phyloP scores from a whole-genome alignment of 2,329 filamentous ascomycete genomes.

The Xylariaceae sp. region DNA sequence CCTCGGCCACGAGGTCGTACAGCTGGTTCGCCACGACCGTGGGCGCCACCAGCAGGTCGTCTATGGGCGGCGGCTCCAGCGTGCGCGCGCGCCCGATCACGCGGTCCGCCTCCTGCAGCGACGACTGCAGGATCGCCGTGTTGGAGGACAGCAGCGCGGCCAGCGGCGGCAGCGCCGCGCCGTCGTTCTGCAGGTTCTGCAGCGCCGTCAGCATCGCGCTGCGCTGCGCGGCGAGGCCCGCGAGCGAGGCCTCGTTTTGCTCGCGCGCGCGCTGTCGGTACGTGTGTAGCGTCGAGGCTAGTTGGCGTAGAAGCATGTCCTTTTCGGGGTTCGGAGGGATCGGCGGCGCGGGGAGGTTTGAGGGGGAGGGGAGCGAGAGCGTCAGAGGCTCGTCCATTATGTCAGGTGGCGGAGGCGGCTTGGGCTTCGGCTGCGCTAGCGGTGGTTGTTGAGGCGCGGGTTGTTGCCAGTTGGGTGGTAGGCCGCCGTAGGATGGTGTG shows the following conservation, averaged over 20 bases:
- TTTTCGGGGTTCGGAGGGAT: slow-evolving; percentile 96
- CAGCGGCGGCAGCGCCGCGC: slow-evolving; percentile 70
- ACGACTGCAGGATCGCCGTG: slow-evolving; percentile 74
- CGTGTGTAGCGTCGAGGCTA: slow-evolving; percentile 70
- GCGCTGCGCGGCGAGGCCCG: slow-evolving; percentile 78
- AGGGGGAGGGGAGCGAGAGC: slow-evolving; percentile 50
- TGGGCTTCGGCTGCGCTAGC: slow-evolving; percentile 40
- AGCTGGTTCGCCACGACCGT: slow-evolving; percentile 92
- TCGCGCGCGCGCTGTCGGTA: slow-evolving; percentile 70
- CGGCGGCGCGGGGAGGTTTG: slow-evolving; percentile 70
- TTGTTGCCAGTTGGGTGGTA: slow-evolving; percentile 34
- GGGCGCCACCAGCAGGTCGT: slow-evolving; percentile 90
- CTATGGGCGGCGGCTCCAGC: slow-evolving; percentile 72
- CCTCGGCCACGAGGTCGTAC: slow-evolving; percentile 86
- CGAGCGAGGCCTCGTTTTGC: slow-evolving; percentile 74
- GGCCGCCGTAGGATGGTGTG: slow-evolving; percentile 22
- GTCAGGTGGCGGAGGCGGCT: slow-evolving; percentile 53
- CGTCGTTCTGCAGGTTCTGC: slow-evolving; percentile 71
- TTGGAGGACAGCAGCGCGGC: slow-evolving; percentile 74
- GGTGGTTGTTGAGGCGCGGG: slow-evolving; percentile 29
- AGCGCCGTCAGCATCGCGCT: slow-evolving; percentile 73
- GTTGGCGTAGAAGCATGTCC: slow-evolving; percentile 77
- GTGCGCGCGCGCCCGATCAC: slow-evolving; percentile 74
- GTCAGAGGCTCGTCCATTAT: slow-evolving; percentile 61
- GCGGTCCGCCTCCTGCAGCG: slow-evolving; percentile 75